Evolutionary conservation across 2,329 filamentous ascomycete genomes (phyloP).

Genomic region (Fusarium udum): DNA sequence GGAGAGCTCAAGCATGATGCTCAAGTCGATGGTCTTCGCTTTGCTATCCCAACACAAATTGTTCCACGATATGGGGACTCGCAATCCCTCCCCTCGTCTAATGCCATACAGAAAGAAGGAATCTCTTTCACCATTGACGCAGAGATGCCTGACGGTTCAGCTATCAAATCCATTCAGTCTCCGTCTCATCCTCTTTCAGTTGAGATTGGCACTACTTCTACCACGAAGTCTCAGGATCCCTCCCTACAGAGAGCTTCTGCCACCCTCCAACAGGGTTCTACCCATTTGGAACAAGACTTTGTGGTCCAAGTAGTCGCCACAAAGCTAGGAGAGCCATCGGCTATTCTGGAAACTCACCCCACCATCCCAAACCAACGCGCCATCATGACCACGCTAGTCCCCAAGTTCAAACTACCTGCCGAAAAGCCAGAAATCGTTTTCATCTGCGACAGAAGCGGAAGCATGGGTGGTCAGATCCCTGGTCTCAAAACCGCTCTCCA

Average conservation of each 20-base stretch:
- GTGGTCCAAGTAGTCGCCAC: conserved; percentile 71
- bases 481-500: conserved; percentile 65
- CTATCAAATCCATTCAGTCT: conserved; percentile 70
- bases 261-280: conserved; percentile 61
- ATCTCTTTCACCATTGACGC: conserved; percentile 49
- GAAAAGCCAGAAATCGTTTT: conserved; percentile 73
- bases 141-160: conserved; percentile 61
- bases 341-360: conserved; percentile 73
- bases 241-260: conserved; percentile 69
- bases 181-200: conserved; percentile 75
- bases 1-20: conserved; percentile 78
- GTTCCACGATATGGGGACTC: conserved; percentile 70
- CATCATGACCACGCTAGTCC: conserved; percentile 76
- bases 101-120: conserved; percentile 10
- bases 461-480: conserved; percentile 65
- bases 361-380: conserved; percentile 69
- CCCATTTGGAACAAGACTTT: conserved; percentile 71
- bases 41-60: conserved; percentile 74
- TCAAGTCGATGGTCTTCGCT: conserved; percentile 72
- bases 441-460: conserved; percentile 76
- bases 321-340: conserved; percentile 67
- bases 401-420: conserved; percentile 70
- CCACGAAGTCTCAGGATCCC: conserved; percentile 55
- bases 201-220: conserved; percentile 65
- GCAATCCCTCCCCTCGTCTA: conserved; percentile 3